Conservation (phyloP, 148 eudicot species). For the Tetragonia tetragonoides region DNA sequence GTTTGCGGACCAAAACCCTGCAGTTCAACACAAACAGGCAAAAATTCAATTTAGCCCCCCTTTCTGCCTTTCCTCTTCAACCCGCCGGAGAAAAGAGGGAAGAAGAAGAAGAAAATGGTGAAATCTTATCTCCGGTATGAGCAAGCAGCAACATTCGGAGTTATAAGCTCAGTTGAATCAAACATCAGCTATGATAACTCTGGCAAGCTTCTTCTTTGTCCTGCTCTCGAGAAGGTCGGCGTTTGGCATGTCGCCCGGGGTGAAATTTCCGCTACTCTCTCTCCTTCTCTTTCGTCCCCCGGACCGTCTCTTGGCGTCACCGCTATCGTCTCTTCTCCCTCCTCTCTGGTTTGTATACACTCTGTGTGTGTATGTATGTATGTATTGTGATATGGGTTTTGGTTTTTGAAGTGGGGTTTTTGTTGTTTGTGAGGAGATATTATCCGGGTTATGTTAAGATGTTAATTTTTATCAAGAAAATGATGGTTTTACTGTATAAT, state of each 20-base stretch:
- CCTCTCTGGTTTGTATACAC: slow-evolving; percentile 44
- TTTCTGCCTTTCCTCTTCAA: not conserved
- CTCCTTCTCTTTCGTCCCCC: slow-evolving; percentile 46
- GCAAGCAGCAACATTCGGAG: slow-evolving; percentile 72
- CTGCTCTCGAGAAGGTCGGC: slow-evolving; percentile 79
- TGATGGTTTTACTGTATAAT: no score
- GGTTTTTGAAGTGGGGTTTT: not conserved
- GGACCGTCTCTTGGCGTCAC: slow-evolving; percentile 85
- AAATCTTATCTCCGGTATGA: slow-evolving; percentile 85
- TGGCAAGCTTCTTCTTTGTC: slow-evolving; percentile 70
- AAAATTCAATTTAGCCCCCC: not conserved
- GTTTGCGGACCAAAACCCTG: no score
- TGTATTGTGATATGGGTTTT: not conserved
- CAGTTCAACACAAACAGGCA: no score
- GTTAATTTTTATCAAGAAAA: no score
- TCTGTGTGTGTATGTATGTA: not conserved
- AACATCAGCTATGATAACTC: slow-evolving; percentile 71
- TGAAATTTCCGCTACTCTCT: slow-evolving; percentile 56
- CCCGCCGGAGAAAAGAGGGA: not conserved
- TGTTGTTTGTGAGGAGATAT: not conserved
- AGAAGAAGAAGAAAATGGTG: slow-evolving; percentile 47
- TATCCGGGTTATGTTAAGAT: not conserved
- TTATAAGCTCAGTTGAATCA: slow-evolving; percentile 67
- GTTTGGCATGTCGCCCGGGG: slow-evolving; percentile 89
- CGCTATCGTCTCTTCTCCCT: slow-evolving; percentile 55